Percentiles rank a stretch among this genome's conserved stretches.
Conservation (phyloP, 1,139 yeast species). For the Yamadazyma buinensis region DNA sequence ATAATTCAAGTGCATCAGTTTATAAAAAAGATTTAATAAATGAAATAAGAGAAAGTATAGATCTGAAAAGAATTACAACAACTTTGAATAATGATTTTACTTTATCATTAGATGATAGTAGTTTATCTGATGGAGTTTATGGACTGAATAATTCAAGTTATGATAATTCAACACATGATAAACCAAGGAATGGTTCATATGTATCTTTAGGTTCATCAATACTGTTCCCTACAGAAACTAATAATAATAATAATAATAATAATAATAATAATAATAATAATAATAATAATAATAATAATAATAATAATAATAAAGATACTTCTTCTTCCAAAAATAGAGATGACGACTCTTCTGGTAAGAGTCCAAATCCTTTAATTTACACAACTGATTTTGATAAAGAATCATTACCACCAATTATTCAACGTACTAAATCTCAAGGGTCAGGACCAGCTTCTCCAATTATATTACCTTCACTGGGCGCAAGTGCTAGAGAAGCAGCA, state of each 20-base stretch:
- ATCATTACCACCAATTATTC: conserved; percentile 8
- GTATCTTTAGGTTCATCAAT: conserved; percentile 15
- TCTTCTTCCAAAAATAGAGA: neutral
- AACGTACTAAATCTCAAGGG: conserved; percentile 10
- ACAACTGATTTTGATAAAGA: conserved; percentile 5
- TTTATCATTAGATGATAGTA: conserved; percentile 3
- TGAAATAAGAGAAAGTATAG: conserved; percentile 27
- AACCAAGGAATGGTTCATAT: conserved; percentile 9
- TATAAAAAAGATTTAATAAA: conserved; percentile 13
- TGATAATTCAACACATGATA: conserved; percentile 4
- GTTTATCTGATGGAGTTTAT: conserved; percentile 5
- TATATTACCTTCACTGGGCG: conserved; percentile 16
- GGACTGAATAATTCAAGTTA: conserved; percentile 8
- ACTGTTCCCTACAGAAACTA: conserved; percentile 1
- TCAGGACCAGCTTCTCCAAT: conserved; percentile 16
- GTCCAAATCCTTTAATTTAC: conserved; percentile 2
- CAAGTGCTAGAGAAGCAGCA: conserved; percentile 17
- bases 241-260: neutral
- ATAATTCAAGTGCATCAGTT: neutral
- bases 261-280: neutral
- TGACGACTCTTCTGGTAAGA: neutral
- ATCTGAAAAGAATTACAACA: conserved; percentile 20
- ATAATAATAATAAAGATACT: no score
- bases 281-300: neutral
- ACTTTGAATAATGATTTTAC: conserved; percentile 4